Base-by-base conservation (phyloP, 1,284 basidiomycete species). In the Ceratobasidium sp. region DNA sequence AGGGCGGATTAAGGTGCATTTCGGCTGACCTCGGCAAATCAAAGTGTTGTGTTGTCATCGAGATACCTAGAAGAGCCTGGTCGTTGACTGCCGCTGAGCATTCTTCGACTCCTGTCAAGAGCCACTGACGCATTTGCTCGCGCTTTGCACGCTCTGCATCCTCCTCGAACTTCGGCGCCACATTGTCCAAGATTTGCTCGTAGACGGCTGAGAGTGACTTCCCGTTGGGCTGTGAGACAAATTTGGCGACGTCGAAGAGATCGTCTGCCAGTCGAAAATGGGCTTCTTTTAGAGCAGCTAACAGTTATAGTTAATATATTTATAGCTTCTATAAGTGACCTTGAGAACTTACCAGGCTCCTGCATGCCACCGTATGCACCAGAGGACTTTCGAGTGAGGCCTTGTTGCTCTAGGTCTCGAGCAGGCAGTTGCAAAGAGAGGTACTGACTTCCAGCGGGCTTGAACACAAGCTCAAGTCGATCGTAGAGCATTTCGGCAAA, bases 171-270 rank as follows among this genome's bases (percentile, higher is more conserved):
- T 55, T 55, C 21, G 52, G 52, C 14, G 26, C 26, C 18, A 55
- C 14, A 28, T 32, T 55, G 52, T 55, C 21, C 23, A 55, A 28
- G 14, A 55, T 26, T 16, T 21, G 21, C 14, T 28, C 52, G 26
- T 55, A 55, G 8, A 26, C 52, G 5, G n/a, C 21, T 4, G 28
- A 55, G 6, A 55, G 28, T 28, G 52, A 55, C 28, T 32, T 55
- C 21, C 52, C 52, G 28, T 55, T 55, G 14, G 52, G 52, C 21
- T 28, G 21, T 23, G 52, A 55, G n/a, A 55, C 52, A 16, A 55
- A 23, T 32, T 55, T 55, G 18, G 11, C 52, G 26, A 55, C 52
- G 28, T 55, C 52, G 26, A 55, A 55, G n/a, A 55, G 26, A 8
- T 55, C 52, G 52, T 55, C 52, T 21, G 52, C 8, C 8, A 55